Percentiles rank a stretch among this genome's conserved stretches.
These are phyloP conservation scores for Combretum micranthum DNA, from an alignment of 345 rosid genomes.

Conservation along the genomic window DNA sequence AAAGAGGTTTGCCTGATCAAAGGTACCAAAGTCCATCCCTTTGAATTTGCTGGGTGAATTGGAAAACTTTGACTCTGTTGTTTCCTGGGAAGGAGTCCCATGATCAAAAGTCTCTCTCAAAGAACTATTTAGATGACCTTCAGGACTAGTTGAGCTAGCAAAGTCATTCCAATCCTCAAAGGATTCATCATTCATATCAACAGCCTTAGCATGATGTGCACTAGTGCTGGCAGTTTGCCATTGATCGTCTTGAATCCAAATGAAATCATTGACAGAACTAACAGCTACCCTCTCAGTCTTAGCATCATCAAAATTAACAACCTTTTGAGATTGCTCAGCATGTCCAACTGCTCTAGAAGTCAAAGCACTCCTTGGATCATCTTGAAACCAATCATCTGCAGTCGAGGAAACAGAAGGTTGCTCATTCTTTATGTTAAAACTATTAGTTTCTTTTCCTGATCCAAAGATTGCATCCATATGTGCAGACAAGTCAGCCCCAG, in stretches of 20 bases:
- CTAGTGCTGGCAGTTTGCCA: conserved; percentile 22
- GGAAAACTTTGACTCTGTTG: conserved; percentile 25
- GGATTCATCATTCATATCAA: conserved; percentile 39
- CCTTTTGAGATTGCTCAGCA: conserved; percentile 16
- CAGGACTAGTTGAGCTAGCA: conserved; percentile 30
- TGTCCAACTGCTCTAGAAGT: conserved; percentile 11
- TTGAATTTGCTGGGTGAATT: conserved; percentile 13
- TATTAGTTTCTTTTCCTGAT: conserved; percentile 3
- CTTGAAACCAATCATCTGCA: conserved; percentile 12
- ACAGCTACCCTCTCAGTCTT: conserved; percentile 4
- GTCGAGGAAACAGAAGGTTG: conserved; percentile 8
- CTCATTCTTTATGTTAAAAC: not conserved
- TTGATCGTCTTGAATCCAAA: conserved; percentile 27
- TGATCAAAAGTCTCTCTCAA: conserved; percentile 17
- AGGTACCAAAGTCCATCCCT: conserved; percentile 28
- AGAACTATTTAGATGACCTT: conserved; percentile 17
- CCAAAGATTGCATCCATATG: conserved; percentile 17
- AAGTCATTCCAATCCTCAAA: conserved; percentile 67
- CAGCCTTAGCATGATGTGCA: conserved; percentile 18
- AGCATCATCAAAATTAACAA: conserved; percentile 19
- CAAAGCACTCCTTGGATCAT: conserved; percentile 7
- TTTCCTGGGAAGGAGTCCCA: conserved; percentile 4
- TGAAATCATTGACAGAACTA: conserved; percentile 26
- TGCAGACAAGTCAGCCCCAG: conserved; percentile 7
- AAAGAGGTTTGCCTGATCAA: conserved; percentile 32